phyloP scores from a whole-genome alignment of 2,329 filamentous ascomycete genomes.

The Phoma sp. region DNA sequence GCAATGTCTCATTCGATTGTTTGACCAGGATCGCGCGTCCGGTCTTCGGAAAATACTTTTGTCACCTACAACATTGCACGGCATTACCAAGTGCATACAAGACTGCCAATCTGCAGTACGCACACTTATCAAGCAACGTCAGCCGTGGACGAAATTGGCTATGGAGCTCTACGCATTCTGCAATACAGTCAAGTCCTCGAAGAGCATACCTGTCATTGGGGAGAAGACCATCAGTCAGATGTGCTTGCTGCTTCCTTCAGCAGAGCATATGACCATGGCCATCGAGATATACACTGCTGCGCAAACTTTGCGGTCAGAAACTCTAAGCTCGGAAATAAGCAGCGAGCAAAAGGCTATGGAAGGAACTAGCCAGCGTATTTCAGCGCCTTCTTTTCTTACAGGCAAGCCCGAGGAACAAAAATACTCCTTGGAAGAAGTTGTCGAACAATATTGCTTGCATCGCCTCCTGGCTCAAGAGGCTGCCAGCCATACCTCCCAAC shows the following conservation, averaged over 20 bases:
- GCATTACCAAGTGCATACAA: conserved; percentile 31
- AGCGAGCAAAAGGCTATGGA: too few species aligned
- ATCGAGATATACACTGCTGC: conserved; percentile 25
- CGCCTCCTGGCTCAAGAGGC: conserved; percentile 19
- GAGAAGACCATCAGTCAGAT: conserved; percentile 3
- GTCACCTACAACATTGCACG: conserved; percentile 25
- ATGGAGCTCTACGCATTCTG: conserved; percentile 34
- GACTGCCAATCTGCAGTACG: conserved; percentile 30
- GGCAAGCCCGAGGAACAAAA: neutral
- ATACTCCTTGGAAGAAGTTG: conserved; percentile 19
- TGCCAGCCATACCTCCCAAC: conserved; percentile 14
- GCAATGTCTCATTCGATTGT: conserved; percentile 22
- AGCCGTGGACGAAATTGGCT: conserved; percentile 27
- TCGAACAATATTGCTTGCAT: conserved; percentile 29
- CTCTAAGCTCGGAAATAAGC: neutral
- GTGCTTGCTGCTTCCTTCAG: conserved; percentile 20
- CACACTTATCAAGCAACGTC: conserved; percentile 21
- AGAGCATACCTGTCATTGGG: conserved; percentile 6
- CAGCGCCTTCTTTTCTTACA: neutral
- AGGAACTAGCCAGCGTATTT: neutral
- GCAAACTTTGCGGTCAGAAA: neutral
- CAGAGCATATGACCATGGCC: conserved; percentile 14
- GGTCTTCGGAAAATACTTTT: conserved; percentile 25
- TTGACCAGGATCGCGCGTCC: conserved; percentile 21
- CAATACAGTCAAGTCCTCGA: conserved; percentile 21